Conservation (phyloP, 176 grass and related monocot genomes). For the Urochloa ruziziensis region DNA sequence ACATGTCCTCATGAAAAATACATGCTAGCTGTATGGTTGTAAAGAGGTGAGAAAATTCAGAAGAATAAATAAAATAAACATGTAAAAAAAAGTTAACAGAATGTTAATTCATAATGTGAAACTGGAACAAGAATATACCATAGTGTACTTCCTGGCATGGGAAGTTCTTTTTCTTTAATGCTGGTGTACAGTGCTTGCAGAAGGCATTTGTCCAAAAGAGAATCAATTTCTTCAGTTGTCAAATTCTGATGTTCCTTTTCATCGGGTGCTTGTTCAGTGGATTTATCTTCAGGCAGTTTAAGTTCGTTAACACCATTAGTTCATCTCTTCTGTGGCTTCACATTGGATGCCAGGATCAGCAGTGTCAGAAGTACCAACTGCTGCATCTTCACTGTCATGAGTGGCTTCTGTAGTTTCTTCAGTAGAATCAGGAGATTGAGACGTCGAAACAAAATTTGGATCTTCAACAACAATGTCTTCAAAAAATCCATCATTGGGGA, state of each 20-base stretch:
- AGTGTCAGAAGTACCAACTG: conserved; percentile 37
- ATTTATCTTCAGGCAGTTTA: conserved; percentile 46
- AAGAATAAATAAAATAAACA: not conserved
- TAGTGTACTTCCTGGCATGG: conserved; percentile 83
- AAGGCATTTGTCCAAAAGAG: conserved; percentile 83
- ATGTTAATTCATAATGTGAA: conserved; percentile 9
- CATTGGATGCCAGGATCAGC: conserved; percentile 26
- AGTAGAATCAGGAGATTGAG: conserved; percentile 31
- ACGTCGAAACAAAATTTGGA: conserved; percentile 52
- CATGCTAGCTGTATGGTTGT: not conserved
- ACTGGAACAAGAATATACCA: conserved; percentile 53
- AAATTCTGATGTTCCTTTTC: conserved; percentile 68
- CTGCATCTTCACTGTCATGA: conserved; percentile 33
- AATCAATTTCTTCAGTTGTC: conserved; percentile 82
- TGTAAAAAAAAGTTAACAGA: not conserved
- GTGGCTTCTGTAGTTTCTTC: conserved; percentile 40
- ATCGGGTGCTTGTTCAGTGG: conserved; percentile 40
- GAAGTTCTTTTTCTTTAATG: conserved; percentile 87
- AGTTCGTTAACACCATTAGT: conserved; percentile 44
- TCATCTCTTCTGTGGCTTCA: conserved; percentile 55
- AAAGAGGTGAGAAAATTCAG: not conserved
- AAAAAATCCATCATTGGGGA: conserved; percentile 92
- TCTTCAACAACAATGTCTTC: conserved; percentile 88
- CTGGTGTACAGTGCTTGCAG: conserved; percentile 85
- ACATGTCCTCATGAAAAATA: not conserved